A percentile compares a stretch with the other conserved stretches of the same genome.
Conservation (phyloP, 345 rosid species). For the Crucihimalaya himalaica region DNA sequence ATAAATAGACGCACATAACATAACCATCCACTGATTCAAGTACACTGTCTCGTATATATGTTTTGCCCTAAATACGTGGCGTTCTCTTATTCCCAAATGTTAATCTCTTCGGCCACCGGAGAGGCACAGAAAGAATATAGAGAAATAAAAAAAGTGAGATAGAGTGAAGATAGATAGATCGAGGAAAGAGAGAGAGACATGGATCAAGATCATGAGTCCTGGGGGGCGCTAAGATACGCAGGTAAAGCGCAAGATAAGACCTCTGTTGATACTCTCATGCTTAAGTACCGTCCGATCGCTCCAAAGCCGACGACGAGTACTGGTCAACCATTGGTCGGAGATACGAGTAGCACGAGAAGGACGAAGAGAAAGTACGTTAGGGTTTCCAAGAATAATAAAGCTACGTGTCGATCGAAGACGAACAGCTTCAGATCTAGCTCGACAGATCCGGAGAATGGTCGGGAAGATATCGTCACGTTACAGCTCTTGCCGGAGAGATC, state of each 20-base stretch:
- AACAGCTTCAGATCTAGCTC: slow-evolving; percentile 34
- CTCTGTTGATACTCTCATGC: slow-evolving; percentile 60
- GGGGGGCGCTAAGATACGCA: slow-evolving; percentile 41
- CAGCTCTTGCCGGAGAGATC: slow-evolving; percentile 61
- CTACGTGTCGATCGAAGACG: slow-evolving; percentile 38
- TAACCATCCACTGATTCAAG: slow-evolving; percentile 32
- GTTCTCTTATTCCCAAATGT: slow-evolving; percentile 29
- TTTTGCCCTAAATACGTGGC: slow-evolving; percentile 58
- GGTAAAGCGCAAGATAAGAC: slow-evolving; percentile 43
- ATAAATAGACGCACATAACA: slow-evolving; percentile 26
- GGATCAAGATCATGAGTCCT: slow-evolving; percentile 36
- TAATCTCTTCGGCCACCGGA: slow-evolving; percentile 36
- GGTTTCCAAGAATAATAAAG: slow-evolving; percentile 53
- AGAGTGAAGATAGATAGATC: slow-evolving; percentile 5
- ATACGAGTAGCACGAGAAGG: slow-evolving; percentile 38
- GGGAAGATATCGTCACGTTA: slow-evolving; percentile 48
- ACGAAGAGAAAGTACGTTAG: slow-evolving; percentile 79
- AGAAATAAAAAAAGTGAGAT: slow-evolving; percentile 18
- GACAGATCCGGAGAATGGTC: slow-evolving; percentile 30
- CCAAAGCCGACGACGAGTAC: slow-evolving; percentile 45
- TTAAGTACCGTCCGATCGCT: slow-evolving; percentile 76
- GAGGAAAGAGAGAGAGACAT: slow-evolving; percentile 12
- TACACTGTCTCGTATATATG: slow-evolving; percentile 1
- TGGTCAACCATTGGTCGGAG: slow-evolving; percentile 29
- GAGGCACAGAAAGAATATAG: slow-evolving; percentile 30